Conservation (phyloP, 78 protist species). For the Blattamonas nauphoetae region DNA sequence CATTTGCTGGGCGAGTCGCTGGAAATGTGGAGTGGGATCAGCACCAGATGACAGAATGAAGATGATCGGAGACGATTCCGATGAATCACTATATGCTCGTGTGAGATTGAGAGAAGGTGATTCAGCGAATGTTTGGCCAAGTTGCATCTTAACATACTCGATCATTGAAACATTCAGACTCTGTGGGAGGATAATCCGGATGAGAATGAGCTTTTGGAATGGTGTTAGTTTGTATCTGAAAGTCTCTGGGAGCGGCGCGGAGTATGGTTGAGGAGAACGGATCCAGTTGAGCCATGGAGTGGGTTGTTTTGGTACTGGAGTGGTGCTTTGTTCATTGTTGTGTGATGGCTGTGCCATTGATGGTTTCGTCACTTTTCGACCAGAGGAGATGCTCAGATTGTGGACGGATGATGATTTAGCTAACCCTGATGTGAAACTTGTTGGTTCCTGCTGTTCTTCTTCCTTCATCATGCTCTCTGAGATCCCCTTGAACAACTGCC, state of each 20-base stretch:
- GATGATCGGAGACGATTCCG: slow-evolving; percentile 48
- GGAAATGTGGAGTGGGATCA: slow-evolving; percentile 47
- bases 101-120: slow-evolving; percentile 10
- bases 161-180: not conserved
- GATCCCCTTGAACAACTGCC: not conserved
- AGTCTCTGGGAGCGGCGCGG: not conserved
- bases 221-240: not conserved
- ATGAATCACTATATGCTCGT: slow-evolving; percentile 19
- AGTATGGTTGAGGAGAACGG: not conserved
- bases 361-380: too few species aligned
- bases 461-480: not conserved
- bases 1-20: slow-evolving; percentile 18
- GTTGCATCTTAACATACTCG: not conserved
- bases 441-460: too few species aligned
- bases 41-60: slow-evolving; percentile 69
- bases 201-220: not conserved
- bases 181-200: not conserved
- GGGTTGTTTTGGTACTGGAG: too few species aligned
- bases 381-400: too few species aligned
- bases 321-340: too few species aligned
- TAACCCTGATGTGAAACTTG: too few species aligned
- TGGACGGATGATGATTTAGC: too few species aligned
- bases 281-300: not conserved
- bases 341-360: not conserved
- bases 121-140: slow-evolving; percentile 14